Conservation (phyloP, 805 yeast species). For the Saccharomyces paradoxus region DNA sequence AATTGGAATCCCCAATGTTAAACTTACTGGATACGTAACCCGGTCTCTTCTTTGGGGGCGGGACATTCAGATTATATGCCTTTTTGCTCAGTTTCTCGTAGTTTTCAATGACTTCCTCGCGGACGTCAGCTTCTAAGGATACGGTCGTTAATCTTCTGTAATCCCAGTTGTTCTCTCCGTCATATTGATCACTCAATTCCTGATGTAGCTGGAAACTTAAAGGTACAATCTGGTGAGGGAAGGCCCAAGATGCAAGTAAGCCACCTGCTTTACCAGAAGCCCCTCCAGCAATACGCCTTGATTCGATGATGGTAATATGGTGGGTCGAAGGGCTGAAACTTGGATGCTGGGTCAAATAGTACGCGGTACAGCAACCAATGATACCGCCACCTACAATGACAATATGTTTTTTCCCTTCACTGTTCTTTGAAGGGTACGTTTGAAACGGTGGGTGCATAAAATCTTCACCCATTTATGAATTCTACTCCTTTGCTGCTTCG, state of each 20-base stretch:
- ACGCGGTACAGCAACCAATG: constrained; percentile 92
- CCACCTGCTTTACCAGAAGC: constrained; percentile 99
- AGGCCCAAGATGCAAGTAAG: constrained; percentile 88
- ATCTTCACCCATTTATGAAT: not conserved
- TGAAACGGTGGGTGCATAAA: constrained; percentile 4
- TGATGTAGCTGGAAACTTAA: constrained; percentile 80
- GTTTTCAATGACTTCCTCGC: constrained; percentile 13
- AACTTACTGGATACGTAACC: not conserved
- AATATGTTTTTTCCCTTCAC: constrained; percentile 60
- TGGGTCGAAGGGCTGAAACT: constrained; percentile 61
- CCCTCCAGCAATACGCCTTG: constrained; percentile 91
- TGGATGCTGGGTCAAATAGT: constrained; percentile 77
- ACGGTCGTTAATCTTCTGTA: constrained; percentile 83
- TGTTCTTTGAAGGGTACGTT: constrained; percentile 18
- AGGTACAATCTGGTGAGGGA: constrained; percentile 90
- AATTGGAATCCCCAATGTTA: not conserved
- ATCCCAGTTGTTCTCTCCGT: constrained; percentile 89
- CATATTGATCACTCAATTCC: constrained; percentile 65
- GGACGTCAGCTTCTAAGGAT: constrained; percentile 75
- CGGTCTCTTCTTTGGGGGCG: constrained; percentile 6
- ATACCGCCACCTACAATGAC: constrained; percentile 92
- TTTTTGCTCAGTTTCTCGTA: not conserved
- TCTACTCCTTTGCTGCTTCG: not conserved
- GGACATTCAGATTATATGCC: constrained; percentile 3
- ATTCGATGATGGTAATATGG: constrained; percentile 79